A percentile compares a stretch with the other conserved stretches of the same genome.
phyloP scores from a whole-genome alignment of 192 early-diverging fungal genomes.

The Rhizophagus clarus region DNA sequence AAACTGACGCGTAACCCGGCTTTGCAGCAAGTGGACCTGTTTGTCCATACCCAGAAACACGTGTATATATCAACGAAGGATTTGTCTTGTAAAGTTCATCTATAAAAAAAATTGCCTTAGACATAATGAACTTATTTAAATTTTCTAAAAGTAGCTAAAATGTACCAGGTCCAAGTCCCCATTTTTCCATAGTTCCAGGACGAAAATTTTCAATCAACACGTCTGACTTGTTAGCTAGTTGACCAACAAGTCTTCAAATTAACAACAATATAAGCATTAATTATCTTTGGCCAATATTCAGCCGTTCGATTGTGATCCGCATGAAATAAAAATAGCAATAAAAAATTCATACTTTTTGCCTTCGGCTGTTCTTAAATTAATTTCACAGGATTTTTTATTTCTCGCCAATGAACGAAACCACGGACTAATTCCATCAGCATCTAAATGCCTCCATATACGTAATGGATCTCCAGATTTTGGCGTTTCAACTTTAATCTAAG shows the following conservation, averaged over 20 bases:
- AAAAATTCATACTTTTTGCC: constrained; percentile 42
- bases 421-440: constrained; percentile 46
- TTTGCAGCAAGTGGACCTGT: constrained; percentile 49
- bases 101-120: background rate
- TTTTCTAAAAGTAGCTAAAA: background rate
- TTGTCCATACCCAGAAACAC: constrained; percentile 56
- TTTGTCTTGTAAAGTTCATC: constrained; percentile 47
- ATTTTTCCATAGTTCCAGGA: constrained; percentile 58
- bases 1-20: constrained; percentile 55
- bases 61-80: constrained; percentile 48
- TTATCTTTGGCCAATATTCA: too few species aligned
- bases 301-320: too few species aligned
- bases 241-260: background rate
- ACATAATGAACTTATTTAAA: background rate
- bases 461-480: constrained; percentile 49
- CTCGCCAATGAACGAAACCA: constrained; percentile 50
- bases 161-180: constrained; percentile 54
- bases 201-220: constrained; percentile 58
- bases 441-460: constrained; percentile 48
- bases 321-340: background rate
- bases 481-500: constrained; percentile 51
- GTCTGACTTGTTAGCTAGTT: constrained; percentile 38
- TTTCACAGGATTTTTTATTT: constrained; percentile 52
- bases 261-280: background rate
- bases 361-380: constrained; percentile 45